These are phyloP conservation scores for Beauveria pseudobassiana DNA, from an alignment of 2,329 filamentous ascomycete species.

Conservation along the genomic window DNA sequence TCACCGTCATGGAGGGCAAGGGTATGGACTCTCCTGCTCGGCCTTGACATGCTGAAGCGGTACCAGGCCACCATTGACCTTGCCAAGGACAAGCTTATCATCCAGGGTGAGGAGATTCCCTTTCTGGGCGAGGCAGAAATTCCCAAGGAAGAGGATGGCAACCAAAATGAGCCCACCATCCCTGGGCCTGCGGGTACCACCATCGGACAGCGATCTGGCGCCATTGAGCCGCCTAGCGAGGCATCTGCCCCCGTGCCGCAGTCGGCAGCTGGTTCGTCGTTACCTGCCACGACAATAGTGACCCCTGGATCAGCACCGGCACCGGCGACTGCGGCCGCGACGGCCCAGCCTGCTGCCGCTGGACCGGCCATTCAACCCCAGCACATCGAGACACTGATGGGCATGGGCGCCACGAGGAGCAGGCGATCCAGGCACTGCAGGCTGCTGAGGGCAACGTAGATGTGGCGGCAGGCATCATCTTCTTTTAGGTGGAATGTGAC, in stretches of 20 bases:
- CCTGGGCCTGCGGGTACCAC: conserved; percentile 81
- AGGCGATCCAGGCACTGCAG: conserved; percentile 73
- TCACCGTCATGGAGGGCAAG: conserved; percentile 99
- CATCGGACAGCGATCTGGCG: conserved; percentile 77
- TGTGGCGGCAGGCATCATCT: conserved; percentile 75
- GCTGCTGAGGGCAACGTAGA: conserved; percentile 83
- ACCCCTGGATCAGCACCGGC: conserved; percentile 17
- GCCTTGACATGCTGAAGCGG: conserved; percentile 92
- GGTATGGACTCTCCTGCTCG: conserved; percentile 87
- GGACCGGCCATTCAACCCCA: conserved; percentile 45
- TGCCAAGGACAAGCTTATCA: conserved; percentile 73
- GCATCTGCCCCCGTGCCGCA: conserved; percentile 19
- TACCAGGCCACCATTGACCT: conserved; percentile 93
- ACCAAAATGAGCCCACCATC: conserved; percentile 74
- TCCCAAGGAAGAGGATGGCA: conserved; percentile 74
- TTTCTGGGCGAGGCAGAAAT: conserved; percentile 93
- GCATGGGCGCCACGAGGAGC: conserved; percentile 70
- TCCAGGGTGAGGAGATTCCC: conserved; percentile 78
- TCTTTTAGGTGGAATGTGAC: conserved; percentile 26
- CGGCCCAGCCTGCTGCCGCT: conserved; percentile 21
- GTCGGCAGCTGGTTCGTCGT: conserved; percentile 14
- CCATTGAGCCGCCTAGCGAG: conserved; percentile 40
- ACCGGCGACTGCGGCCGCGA: conserved; percentile 16
- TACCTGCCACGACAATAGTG: not conserved
- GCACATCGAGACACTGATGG: conserved; percentile 66